Evolutionary conservation across 1,284 basidiomycete species (phyloP).

Genomic region (Fistulina hepatica): DNA sequence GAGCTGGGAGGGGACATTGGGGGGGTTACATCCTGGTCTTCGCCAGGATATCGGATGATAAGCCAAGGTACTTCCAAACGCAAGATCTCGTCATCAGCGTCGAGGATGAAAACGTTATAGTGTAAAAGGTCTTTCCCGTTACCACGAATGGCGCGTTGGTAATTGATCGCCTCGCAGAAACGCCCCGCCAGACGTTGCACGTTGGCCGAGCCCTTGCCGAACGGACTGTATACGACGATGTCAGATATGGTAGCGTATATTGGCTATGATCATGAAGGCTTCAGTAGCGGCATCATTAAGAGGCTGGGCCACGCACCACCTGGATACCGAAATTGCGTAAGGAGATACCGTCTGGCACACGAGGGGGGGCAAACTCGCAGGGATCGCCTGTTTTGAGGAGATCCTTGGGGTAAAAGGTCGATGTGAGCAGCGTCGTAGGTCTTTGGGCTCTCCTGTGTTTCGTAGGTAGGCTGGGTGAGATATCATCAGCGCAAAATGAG

Average conservation of each 20-base stretch:
- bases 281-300: background rate
- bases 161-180: conserved; percentile 46
- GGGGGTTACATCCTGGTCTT: conserved; percentile 8
- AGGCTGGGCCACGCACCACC: conserved; percentile 42
- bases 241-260: conserved; percentile 87
- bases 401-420: conserved; percentile 38
- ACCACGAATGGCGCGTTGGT: conserved; percentile 28
- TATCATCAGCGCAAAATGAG: too few relatives aligned
- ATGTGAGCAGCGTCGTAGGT: conserved; percentile 34
- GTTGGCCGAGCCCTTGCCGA: conserved; percentile 39
- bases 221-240: conserved; percentile 78
- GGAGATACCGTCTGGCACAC: conserved; percentile 65
- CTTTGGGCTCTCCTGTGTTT: conserved; percentile 12
- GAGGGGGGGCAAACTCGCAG: conserved; percentile 54
- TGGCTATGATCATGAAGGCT: conserved; percentile 23
- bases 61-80: conserved; percentile 36
- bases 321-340: conserved; percentile 77
- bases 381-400: conserved; percentile 26
- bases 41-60: conserved; percentile 33
- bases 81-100: conserved; percentile 45
- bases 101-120: conserved; percentile 84
- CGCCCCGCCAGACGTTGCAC: conserved; percentile 45
- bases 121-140: conserved; percentile 31
- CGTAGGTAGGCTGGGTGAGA: too few relatives aligned
- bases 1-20: background rate